phyloP scores from a whole-genome alignment of 2,329 filamentous ascomycete genomes.

The Nemania sp. region DNA sequence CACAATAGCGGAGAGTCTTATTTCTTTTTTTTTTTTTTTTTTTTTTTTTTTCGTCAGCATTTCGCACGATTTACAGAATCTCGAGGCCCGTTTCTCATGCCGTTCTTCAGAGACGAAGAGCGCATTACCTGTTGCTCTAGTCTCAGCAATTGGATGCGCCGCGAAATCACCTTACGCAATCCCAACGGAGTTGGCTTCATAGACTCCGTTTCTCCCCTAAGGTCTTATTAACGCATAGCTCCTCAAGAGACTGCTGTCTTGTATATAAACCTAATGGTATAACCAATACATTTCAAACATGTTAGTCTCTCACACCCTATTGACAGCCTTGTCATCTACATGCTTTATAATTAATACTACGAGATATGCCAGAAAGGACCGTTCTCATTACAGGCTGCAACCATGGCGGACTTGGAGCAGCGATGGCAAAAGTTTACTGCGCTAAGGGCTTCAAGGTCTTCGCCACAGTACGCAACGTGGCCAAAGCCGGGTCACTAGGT shows the following conservation, averaged over 20 bases:
- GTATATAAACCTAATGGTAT: conserved; percentile 2
- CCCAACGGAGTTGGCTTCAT: conserved; percentile 9
- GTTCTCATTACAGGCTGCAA: conserved; percentile 28
- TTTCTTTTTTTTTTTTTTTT: no score
- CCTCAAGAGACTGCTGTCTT: not conserved
- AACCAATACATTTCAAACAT: not conserved
- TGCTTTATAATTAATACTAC: not conserved
- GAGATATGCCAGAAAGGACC: conserved; percentile 5
- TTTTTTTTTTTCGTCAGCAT: no score
- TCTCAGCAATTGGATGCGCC: not conserved
- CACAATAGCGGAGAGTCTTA: no score
- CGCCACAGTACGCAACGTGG: conserved; percentile 23
- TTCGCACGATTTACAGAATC: not conserved
- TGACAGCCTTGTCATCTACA: not conserved
- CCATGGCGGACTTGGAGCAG: conserved; percentile 23
- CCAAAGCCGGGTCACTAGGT: conserved; percentile 14
- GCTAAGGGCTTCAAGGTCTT: conserved; percentile 26
- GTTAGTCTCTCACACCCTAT: not conserved
- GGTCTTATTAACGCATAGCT: no score
- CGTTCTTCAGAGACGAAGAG: not conserved
- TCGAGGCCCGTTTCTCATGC: not conserved
- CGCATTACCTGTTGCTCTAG: not conserved
- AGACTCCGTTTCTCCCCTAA: not conserved
- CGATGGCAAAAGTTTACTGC: conserved; percentile 14
- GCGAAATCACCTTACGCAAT: not conserved